phyloP scores from a whole-genome alignment of 1,284 basidiomycete species.

The Earliella scabrosa region DNA sequence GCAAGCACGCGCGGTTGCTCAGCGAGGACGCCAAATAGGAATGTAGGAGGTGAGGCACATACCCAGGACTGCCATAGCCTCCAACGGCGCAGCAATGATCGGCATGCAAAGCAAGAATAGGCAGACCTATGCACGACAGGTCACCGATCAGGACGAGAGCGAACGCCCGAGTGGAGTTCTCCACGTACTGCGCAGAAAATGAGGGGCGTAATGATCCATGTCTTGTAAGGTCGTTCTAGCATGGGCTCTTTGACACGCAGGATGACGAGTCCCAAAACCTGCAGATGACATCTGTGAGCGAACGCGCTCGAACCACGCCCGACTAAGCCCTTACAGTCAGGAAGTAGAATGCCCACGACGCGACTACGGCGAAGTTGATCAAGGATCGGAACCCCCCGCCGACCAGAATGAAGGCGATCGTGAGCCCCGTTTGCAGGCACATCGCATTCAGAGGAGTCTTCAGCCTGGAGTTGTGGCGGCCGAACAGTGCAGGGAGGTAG shows the following conservation, averaged over 20 bases:
- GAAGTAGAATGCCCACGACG: slow-evolving; percentile 92
- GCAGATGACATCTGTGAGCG: neutral
- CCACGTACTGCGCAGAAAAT: slow-evolving; percentile 83
- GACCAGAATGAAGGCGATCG: slow-evolving; percentile 77
- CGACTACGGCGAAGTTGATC: slow-evolving; percentile 88
- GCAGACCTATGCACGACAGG: slow-evolving; percentile 61
- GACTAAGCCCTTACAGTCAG: slow-evolving; percentile 62
- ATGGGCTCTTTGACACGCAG: slow-evolving; percentile 91
- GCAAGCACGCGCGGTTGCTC: too few species aligned
- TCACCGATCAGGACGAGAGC: neutral
- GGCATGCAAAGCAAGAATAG: slow-evolving; percentile 96
- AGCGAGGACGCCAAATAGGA: too few species aligned
- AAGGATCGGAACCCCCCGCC: slow-evolving; percentile 89
- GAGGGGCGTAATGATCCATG: slow-evolving; percentile 91
- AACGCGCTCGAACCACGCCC: neutral
- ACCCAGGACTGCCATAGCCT: slow-evolving; percentile 89
- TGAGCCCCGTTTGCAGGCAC: slow-evolving; percentile 75
- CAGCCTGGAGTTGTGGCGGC: slow-evolving; percentile 71
- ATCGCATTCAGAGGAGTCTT: slow-evolving; percentile 89
- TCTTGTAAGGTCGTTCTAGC: slow-evolving; percentile 88
- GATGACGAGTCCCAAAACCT: slow-evolving; percentile 89
- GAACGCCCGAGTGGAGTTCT: neutral
- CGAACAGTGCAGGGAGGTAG: slow-evolving; percentile 85
- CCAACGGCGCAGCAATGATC: slow-evolving; percentile 89
- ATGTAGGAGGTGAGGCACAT: slow-evolving; percentile 30